Conservation (phyloP, 805 yeast genomes). For the Kodamaea kaohsiungensis region DNA sequence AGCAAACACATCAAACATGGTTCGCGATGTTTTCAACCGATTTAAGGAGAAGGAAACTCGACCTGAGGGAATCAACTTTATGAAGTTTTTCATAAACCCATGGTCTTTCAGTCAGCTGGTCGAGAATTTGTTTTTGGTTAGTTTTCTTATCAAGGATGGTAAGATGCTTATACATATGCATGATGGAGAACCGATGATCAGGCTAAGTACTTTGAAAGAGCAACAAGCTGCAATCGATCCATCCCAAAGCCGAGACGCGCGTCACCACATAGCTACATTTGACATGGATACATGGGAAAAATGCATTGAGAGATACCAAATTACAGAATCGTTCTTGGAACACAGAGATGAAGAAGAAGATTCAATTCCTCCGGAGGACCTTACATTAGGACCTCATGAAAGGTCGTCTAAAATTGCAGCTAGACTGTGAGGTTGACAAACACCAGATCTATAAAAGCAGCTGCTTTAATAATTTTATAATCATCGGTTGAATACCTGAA, state of each 20-base stretch:
- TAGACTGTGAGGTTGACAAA: not conserved
- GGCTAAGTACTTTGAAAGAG: constrained; percentile 27
- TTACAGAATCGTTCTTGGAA: constrained; percentile 56
- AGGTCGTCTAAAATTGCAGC: not conserved
- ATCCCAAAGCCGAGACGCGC: constrained; percentile 26
- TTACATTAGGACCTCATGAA: constrained; percentile 5
- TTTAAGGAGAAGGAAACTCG: constrained; percentile 28
- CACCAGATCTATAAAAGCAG: no score
- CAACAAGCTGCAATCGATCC: constrained; percentile 18
- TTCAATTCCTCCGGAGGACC: constrained; percentile 21
- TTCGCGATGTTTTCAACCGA: constrained; percentile 51
- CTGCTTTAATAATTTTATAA: no score
- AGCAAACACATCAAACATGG: constrained; percentile 67
- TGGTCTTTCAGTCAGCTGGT: constrained; percentile 72
- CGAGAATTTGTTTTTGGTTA: constrained; percentile 80
- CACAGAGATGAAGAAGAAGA: constrained; percentile 37
- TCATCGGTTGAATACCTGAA: no score
- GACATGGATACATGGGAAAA: constrained; percentile 67
- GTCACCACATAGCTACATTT: constrained; percentile 72
- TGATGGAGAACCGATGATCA: constrained; percentile 47
- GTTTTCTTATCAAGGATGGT: constrained; percentile 79
- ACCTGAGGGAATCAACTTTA: constrained; percentile 47
- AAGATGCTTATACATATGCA: constrained; percentile 54
- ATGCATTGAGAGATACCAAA: constrained; percentile 53
- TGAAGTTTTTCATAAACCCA: constrained; percentile 72